Evolutionary conservation across 805 yeast genomes (phyloP).

Genomic region (Vanderwaltozyma yarrowii): DNA sequence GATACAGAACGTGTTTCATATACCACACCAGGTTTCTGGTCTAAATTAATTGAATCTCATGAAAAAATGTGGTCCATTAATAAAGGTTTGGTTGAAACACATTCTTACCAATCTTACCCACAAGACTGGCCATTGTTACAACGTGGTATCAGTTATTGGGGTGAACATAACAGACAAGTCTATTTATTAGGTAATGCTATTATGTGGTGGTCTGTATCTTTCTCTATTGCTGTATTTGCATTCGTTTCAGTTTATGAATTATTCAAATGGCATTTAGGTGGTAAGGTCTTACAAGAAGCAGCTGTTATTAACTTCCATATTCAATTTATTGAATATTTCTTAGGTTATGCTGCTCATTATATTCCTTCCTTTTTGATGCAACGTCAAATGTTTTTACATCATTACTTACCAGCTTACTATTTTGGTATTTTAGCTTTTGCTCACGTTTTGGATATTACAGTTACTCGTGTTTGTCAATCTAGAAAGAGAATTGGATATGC

Average conservation of each 20-base stretch:
- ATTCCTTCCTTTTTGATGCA: slow-evolving; percentile 76
- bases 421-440: slow-evolving; percentile 73
- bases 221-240: slow-evolving; percentile 39
- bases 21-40: slow-evolving; percentile 41
- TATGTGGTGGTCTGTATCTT: slow-evolving; percentile 64
- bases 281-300: slow-evolving; percentile 37
- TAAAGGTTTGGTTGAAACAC: slow-evolving; percentile 55
- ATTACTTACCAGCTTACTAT: slow-evolving; percentile 84
- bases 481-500: slow-evolving; percentile 37
- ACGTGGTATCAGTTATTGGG: slow-evolving; percentile 79
- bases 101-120: slow-evolving; percentile 62
- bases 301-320: slow-evolving; percentile 53
- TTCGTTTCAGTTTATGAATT: slow-evolving; percentile 36
- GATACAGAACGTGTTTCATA: slow-evolving; percentile 46
- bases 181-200: slow-evolving; percentile 71
- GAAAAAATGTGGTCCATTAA: slow-evolving; percentile 66
- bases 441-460: slow-evolving; percentile 47
- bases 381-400: slow-evolving; percentile 85
- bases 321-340: slow-evolving; percentile 47
- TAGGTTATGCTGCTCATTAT: slow-evolving; percentile 70
- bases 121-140: slow-evolving; percentile 61
- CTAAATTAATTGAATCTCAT: slow-evolving; percentile 57
- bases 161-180: slow-evolving; percentile 40
- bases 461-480: slow-evolving; percentile 32
- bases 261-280: slow-evolving; percentile 58